Conservation (phyloP, 306 rosid species). For the Prunus dulcis region DNA sequence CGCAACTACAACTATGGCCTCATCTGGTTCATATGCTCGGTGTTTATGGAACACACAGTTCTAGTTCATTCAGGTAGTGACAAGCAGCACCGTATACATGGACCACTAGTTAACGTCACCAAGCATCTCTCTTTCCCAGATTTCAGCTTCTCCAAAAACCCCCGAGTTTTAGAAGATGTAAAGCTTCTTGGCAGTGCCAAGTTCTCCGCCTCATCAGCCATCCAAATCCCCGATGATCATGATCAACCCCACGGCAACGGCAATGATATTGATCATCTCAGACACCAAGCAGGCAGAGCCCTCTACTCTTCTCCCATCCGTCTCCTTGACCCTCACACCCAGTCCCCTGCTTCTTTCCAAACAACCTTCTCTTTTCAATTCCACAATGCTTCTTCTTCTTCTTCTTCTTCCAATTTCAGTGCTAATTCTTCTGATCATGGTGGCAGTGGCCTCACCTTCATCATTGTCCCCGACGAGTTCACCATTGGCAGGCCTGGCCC, state of each 20-base stretch:
- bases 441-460: constrained; percentile 73
- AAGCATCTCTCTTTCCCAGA: constrained; percentile 54
- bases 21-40: constrained; percentile 17
- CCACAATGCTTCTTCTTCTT: constrained; percentile 20
- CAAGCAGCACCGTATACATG: constrained; percentile 7
- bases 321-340: constrained; percentile 49
- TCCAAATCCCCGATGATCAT: constrained; percentile 59
- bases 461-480: constrained; percentile 79
- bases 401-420: not conserved
- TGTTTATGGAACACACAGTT: constrained; percentile 7
- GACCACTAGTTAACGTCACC: constrained; percentile 45
- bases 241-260: not conserved
- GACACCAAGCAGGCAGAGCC: constrained; percentile 70
- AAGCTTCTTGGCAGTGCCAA: constrained; percentile 71
- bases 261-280: constrained; percentile 17
- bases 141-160: constrained; percentile 44
- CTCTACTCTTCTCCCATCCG: constrained; percentile 64
- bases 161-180: constrained; percentile 46
- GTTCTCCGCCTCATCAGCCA: constrained; percentile 43
- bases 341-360: constrained; percentile 64
- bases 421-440: constrained; percentile 19
- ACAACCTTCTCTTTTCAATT: constrained; percentile 64
- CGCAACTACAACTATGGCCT: constrained; percentile 3
- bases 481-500: constrained; percentile 80
- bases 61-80: constrained; percentile 35